Evolutionary conservation across 345 rosid genomes (phyloP).

Genomic region (Salix caprea): DNA sequence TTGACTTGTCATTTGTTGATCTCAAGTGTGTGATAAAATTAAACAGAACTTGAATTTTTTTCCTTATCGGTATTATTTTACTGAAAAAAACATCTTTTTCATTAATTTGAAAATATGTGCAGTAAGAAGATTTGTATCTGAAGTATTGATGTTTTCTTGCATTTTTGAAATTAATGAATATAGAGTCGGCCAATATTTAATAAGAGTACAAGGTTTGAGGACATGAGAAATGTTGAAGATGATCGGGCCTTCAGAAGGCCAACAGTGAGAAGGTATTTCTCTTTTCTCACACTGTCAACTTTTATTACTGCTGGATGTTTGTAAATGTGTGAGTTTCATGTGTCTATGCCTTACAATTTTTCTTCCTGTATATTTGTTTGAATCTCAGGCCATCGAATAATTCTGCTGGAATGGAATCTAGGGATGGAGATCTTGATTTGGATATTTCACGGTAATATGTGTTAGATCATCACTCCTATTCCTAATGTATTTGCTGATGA

Average conservation of each 20-base stretch:
- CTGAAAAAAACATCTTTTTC: background rate
- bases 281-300: background rate
- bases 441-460: conserved; percentile 66
- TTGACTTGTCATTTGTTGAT: background rate
- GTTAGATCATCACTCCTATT: background rate
- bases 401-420: conserved; percentile 65
- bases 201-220: conserved; percentile 97
- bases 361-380: background rate
- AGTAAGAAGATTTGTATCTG: background rate
- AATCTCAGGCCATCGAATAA: conserved; percentile 57
- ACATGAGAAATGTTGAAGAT: conserved; percentile 76
- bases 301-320: background rate
- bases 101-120: background rate
- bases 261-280: conserved; percentile 58
- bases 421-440: conserved; percentile 86
- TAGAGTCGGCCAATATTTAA: conserved; percentile 98
- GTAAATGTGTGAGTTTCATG: background rate
- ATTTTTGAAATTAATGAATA: conserved; percentile 19
- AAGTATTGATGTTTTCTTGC: background rate
- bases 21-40: background rate
- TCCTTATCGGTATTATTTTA: background rate
- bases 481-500: background rate
- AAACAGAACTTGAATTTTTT: background rate
- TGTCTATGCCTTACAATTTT: background rate
- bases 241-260: conserved; percentile 79